Conservation (phyloP, 2,329 filamentous ascomycete genomes). For the Cyphellophora europaea region DNA sequence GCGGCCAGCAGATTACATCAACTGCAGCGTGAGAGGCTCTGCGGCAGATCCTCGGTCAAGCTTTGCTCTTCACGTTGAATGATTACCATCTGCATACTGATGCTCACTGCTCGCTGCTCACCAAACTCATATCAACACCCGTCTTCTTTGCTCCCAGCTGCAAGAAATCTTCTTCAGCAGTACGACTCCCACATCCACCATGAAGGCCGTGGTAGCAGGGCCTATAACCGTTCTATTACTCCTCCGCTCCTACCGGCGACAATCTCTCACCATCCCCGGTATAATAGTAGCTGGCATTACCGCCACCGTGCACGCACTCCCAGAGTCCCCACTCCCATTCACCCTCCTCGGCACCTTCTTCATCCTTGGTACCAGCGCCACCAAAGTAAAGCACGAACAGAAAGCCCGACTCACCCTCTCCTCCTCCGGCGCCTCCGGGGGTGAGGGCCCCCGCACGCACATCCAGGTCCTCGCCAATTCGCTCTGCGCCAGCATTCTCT, state of each 20-base stretch:
- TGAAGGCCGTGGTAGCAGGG: conserved; percentile 35
- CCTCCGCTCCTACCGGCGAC: conserved; percentile 59
- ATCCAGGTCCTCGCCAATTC: conserved; percentile 90
- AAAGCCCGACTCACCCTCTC: conserved; percentile 76
- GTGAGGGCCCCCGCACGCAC: conserved; percentile 74
- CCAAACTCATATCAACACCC: no score
- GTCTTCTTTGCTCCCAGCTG: no score
- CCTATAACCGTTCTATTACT: conserved; percentile 49
- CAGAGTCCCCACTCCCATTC: conserved; percentile 93
- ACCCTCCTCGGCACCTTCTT: conserved; percentile 77
- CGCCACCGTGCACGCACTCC: conserved; percentile 72
- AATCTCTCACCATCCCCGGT: conserved; percentile 69
- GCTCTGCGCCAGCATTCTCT: conserved; percentile 60
- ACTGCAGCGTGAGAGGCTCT: no score
- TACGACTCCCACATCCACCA: conserved; percentile 16
- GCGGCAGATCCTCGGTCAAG: no score
- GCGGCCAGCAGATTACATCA: no score
- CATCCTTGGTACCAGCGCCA: conserved; percentile 70
- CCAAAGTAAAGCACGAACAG: conserved; percentile 79
- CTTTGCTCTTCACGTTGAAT: no score
- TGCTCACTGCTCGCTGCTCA: no score
- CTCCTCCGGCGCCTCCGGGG: conserved; percentile 58
- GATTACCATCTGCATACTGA: no score
- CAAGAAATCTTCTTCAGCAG: no score
- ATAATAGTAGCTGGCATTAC: conserved; percentile 64